Evolutionary conservation across 2,329 filamentous ascomycete species (phyloP), one percentile per base, ranked within the genome.

Genomic region (Catunica adiposa): DNA sequence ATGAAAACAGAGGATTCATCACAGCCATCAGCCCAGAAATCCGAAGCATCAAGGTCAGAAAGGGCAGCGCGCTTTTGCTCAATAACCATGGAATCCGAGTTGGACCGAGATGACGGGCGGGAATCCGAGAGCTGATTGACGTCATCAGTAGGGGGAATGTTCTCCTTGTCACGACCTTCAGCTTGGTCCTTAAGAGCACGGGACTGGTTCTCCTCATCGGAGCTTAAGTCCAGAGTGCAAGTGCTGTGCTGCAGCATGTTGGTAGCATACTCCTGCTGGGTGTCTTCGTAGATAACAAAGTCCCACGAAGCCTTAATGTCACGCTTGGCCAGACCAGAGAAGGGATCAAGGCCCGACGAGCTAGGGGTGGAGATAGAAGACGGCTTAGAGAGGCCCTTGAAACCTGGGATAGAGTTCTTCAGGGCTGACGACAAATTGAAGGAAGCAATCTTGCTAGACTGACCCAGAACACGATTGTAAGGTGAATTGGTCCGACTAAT

Each of bases 221-320:
- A 89, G 61, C 82, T 88, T 64, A 97, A 88, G 65, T 97, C 90
- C 2, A 97, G 77, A 0, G 84, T 82, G 60, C 84, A 83, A 6
- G 90, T 90, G 56, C 84, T 84, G 71, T 96, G 90, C 68, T 96
- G 86, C 70, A 97, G 86, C 40, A 95, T 73, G 64, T 94, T 96
- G 63, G 89, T 87, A 69, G 92, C 86, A 65, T 94, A 84, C 65
- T 96, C 86, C 66, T 95, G 86, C 6, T 84, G 79, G 0, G 86
- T 88, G 67, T 98, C 90, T 66, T 95, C 87, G 66, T 96, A 83
- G 64, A 98, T 97, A 58, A 90, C 85, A 65, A 98, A 97, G 72
- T 84, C 84, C 89, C 89, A 96, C 57, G 76, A 76, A 34, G 79
- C 75, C 64, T 84, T 78, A 62, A 75, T 67, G 54, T 76, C 72